Evolutionary conservation across 805 yeast genomes (phyloP), one percentile per base, ranked within the genome.

Genomic region (Ogataea glucozyma): DNA sequence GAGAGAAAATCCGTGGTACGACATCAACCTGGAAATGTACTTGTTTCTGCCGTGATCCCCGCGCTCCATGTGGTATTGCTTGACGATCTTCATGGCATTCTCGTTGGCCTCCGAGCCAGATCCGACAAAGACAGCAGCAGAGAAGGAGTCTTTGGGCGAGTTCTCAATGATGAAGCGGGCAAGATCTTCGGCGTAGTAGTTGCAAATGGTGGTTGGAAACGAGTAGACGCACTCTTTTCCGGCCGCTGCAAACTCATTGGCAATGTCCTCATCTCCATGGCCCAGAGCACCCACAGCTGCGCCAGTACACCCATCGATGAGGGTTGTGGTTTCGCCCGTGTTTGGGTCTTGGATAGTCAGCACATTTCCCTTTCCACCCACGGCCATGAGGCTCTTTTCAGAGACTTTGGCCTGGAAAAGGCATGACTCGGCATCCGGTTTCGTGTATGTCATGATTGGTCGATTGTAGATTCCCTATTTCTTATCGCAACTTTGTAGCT

Each of bases 21-120:
- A 64, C 43, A 62, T 63, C 24, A 62, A 57, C 54, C 79, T 66
- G 4, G 76, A 65, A 36, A 76, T 72, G 41, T 69, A 64, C 44
- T 71, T 68, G 48, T 54, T 51, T 53, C 75, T 70, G 31, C 64
- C 59, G 7, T 66, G 57, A 43, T 70, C 71, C 26, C 73, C 72
- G 18, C 59, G 66, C 54, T 73, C 78, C 37, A 66, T 52, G 47
- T 63, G 69, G 51, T 73, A 73, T 54, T 73, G 78, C 50, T 66
- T 64, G 19, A 85, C 85, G 57, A 85, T 83, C 61, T 85, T 84
- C 56, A 84, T 62, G 4, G 89, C 89, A 24, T 87, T 88, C 58
- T 84, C 91, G 55, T 84, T 84, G 35, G 91, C 88, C 61, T 84
- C 91, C 16, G 89, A 74, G 40, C 95, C 95, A 2, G 87, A 78